phyloP scores from a whole-genome alignment of 345 rosid species.

The Clarkia xantiana region DNA sequence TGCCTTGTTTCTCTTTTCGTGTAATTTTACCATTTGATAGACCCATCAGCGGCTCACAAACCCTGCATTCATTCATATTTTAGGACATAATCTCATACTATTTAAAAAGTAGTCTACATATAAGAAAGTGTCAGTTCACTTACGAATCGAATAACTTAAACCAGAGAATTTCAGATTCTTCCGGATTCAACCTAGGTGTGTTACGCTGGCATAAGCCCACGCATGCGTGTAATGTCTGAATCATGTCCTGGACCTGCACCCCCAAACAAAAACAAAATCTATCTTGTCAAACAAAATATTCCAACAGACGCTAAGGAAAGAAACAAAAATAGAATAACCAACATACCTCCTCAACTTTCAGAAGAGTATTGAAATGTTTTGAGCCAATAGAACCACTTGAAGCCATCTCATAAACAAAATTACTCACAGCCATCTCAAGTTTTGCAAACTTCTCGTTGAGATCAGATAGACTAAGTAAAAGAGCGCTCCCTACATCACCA shows the following conservation, averaged over 20 bases:
- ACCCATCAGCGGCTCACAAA: conserved; percentile 74
- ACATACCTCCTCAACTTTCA: conserved; percentile 58
- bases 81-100: too few relatives aligned
- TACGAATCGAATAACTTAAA: conserved; percentile 88
- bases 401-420: conserved; percentile 20
- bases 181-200: conserved; percentile 92
- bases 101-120: background rate
- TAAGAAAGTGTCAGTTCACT: conserved; percentile 15
- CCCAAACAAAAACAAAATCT: background rate
- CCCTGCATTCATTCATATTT: conserved; percentile 38
- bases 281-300: conserved; percentile 1
- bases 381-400: conserved; percentile 19
- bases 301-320: background rate
- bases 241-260: conserved; percentile 53
- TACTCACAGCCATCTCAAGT: conserved; percentile 48
- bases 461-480: conserved; percentile 64
- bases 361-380: conserved; percentile 27
- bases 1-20: conserved; percentile 15
- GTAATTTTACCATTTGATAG: conserved; percentile 22
- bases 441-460: conserved; percentile 53
- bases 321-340: conserved; percentile 4
- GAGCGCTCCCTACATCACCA: conserved; percentile 96
- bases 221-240: conserved; percentile 46
- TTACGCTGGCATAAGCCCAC: conserved; percentile 83
- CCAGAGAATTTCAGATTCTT: conserved; percentile 93